These are phyloP conservation scores for Sphaerostilbella broomeana DNA, from an alignment of 2,329 filamentous ascomycete species.

Conservation along the genomic window DNA sequence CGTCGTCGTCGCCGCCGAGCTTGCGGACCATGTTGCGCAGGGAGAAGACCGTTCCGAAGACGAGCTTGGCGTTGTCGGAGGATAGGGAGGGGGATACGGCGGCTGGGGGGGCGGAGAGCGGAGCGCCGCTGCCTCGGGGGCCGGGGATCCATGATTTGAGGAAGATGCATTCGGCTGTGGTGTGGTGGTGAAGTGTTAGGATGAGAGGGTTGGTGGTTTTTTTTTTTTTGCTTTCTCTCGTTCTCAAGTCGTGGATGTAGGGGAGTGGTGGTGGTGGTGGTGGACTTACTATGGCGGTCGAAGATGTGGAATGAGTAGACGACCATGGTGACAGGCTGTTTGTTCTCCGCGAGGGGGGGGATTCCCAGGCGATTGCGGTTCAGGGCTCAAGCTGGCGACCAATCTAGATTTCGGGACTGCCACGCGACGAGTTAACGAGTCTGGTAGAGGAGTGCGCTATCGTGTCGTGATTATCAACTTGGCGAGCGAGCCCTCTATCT, in stretches of 20 bases:
- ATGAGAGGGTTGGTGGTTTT: too few relatives aligned
- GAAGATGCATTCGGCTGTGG: slow-evolving; percentile 98
- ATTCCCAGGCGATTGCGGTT: too few relatives aligned
- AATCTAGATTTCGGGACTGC: too few relatives aligned
- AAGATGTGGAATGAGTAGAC: slow-evolving; percentile 99
- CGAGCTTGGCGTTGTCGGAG: slow-evolving; percentile 86
- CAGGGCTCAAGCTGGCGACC: too few relatives aligned
- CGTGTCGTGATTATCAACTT: too few relatives aligned
- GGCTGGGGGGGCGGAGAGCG: slow-evolving; percentile 20
- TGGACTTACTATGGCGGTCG: slow-evolving; percentile 80
- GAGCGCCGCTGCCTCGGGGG: slow-evolving; percentile 11
- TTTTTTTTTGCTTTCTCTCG: too few relatives aligned
- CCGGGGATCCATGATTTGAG: slow-evolving; percentile 70
- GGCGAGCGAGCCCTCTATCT: too few relatives aligned
- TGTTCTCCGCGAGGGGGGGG: too few relatives aligned
- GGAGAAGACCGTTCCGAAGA: slow-evolving; percentile 95
- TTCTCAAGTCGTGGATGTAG: slow-evolving; percentile 8
- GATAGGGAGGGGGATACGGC: too few relatives aligned
- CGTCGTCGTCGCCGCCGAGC: slow-evolving; percentile 87
- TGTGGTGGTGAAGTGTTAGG: too few relatives aligned
- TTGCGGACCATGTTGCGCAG: slow-evolving; percentile 95
- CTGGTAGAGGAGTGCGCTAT: too few relatives aligned
- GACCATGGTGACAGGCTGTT: slow-evolving; percentile 55
- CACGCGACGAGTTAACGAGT: too few relatives aligned
- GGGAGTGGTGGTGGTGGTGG: not conserved